Percentiles rank a stretch among this genome's conserved stretches.
These are phyloP conservation scores for Ampelomyces quisqualis DNA, from an alignment of 2,329 filamentous ascomycete genomes.

Conservation along the genomic window DNA sequence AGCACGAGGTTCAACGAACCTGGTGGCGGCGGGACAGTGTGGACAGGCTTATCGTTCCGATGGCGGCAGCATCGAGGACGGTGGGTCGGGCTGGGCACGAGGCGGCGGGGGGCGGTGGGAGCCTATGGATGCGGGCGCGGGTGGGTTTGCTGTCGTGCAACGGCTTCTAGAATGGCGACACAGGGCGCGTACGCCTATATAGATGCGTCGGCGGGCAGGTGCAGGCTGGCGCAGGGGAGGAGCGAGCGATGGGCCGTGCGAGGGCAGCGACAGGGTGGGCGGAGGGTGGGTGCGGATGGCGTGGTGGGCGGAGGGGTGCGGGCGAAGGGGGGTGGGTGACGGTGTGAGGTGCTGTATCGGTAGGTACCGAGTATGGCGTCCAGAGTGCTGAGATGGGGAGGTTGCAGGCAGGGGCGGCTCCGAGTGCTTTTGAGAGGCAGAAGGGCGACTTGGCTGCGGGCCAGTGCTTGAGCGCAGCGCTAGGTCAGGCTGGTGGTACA, in stretches of 20 bases:
- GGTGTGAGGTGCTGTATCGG: constrained; percentile 22
- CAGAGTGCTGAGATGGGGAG: constrained; percentile 20
- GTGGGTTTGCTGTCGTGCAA: constrained; percentile 24
- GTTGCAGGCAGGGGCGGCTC: constrained; percentile 35
- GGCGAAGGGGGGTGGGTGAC: constrained; percentile 3
- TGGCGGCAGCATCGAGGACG: constrained; percentile 34
- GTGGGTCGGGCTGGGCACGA: constrained; percentile 5
- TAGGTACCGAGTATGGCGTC: constrained; percentile 17
- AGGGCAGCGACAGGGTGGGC: constrained; percentile 3
- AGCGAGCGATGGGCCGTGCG: constrained; percentile 5
- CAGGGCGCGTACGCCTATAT: constrained; percentile 14
- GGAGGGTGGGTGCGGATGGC: constrained; percentile 2
- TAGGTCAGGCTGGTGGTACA: constrained; percentile 26
- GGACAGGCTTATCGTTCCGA: constrained; percentile 21
- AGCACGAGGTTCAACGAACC: constrained; percentile 42
- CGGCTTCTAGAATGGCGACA: constrained; percentile 38
- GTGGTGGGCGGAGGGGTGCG: constrained; percentile 7
- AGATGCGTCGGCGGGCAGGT: constrained; percentile 4
- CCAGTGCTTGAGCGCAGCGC: constrained; percentile 22
- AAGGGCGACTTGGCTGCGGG: constrained; percentile 10
- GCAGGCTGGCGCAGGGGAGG: constrained; percentile 8
- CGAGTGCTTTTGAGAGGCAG: constrained; percentile 41
- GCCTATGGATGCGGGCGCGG: constrained; percentile 10
- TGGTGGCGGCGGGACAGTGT: constrained; percentile 27
- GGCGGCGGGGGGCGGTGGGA: constrained; percentile 5